Percentiles rank a stretch among this genome's conserved stretches.
Conservation (phyloP, 768 basidiomycete species). For the Serendipita vermifera region DNA sequence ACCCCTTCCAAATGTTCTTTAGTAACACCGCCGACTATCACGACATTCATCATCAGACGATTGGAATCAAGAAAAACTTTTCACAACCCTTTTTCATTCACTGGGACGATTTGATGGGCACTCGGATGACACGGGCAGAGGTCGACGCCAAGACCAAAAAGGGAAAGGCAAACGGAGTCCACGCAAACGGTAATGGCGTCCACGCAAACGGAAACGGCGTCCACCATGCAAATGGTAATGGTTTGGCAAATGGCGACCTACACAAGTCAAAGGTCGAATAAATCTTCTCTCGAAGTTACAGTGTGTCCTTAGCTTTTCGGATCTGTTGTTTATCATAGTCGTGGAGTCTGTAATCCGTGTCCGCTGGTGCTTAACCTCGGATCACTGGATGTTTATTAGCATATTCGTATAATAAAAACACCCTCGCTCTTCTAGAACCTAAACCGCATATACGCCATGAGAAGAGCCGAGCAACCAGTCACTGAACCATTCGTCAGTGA, state of each 20-base stretch:
- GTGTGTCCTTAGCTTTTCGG: background rate
- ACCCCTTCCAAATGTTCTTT: slow-evolving; percentile 77
- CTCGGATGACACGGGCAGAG: slow-evolving; percentile 55
- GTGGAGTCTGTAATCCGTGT: background rate
- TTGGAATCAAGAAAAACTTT: slow-evolving; percentile 93
- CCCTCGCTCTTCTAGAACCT: slow-evolving; percentile 17
- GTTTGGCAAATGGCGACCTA: background rate
- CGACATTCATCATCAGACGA: slow-evolving; percentile 75
- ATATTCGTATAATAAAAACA: slow-evolving; percentile 4
- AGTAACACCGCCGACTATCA: slow-evolving; percentile 93
- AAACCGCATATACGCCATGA: slow-evolving; percentile 82
- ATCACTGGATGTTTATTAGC: slow-evolving; percentile 4
- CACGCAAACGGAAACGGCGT: background rate
- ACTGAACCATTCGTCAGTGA: slow-evolving; percentile 31
- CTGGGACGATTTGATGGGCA: slow-evolving; percentile 80
- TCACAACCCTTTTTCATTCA: slow-evolving; percentile 93
- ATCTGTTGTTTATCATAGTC: background rate
- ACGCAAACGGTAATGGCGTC: background rate
- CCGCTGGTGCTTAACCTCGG: too few relatives aligned
- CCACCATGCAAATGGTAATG: background rate
- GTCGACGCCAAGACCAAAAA: slow-evolving; percentile 14
- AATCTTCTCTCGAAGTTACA: background rate
- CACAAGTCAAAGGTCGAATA: slow-evolving; percentile 4
- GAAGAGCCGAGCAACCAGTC: slow-evolving; percentile 70
- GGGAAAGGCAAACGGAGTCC: slow-evolving; percentile 12